Base-by-base conservation (phyloP, 2,329 filamentous ascomycete genomes). In the Paramyrothecium roridum region DNA sequence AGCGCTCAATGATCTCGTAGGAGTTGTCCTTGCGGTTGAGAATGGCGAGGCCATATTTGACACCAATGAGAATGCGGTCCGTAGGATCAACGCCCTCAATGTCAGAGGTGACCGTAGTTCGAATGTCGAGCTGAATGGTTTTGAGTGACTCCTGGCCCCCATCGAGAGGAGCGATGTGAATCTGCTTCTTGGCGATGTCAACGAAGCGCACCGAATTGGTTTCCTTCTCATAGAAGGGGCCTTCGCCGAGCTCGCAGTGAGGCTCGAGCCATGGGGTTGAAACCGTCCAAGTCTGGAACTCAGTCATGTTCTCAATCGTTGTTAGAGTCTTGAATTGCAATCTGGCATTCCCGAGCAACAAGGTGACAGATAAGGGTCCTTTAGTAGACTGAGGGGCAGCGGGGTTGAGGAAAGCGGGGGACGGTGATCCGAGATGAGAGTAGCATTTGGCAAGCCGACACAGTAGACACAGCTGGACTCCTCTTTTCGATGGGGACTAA, bases 11-110 rank as follows among this genome's bases (percentile, higher is more conserved):
- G 59, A 86, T 79, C 63, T 84, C 76, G 63, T 83, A 83, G 52
- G 68, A 61, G 51, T 79, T 83, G 21, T 79, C 76, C 63, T 73
- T 73, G 58, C 87, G 84, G 68, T 96, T 84, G 62, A 93, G 80
- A 52, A 90, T 78, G n/a, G 90, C 92, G 63, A 90, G 84, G 57
- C 92, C 92, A 69, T 87, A 82, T 76, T 96, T 96, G 68, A 89
- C 85, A 48, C 87, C 92, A 62, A 93, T 82, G 55, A 91, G 76
- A 69, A 96, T 87, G 66, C 86, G 84, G 51, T 89, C 77, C 50
- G 68, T 70, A 3, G 83, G 77, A 66, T 86, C 81, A 50, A 78
- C 76, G 57, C 88, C 84, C 60, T 85, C 81, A 61, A 96, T 90
- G 71, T 96, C 88, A 53, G 88, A 89, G 45, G 93, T 96, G 48